Percentiles rank a stretch among this genome's conserved stretches.
Evolutionary conservation across 257 asterid species (phyloP).

Genomic region (Mitragyna speciosa): DNA sequence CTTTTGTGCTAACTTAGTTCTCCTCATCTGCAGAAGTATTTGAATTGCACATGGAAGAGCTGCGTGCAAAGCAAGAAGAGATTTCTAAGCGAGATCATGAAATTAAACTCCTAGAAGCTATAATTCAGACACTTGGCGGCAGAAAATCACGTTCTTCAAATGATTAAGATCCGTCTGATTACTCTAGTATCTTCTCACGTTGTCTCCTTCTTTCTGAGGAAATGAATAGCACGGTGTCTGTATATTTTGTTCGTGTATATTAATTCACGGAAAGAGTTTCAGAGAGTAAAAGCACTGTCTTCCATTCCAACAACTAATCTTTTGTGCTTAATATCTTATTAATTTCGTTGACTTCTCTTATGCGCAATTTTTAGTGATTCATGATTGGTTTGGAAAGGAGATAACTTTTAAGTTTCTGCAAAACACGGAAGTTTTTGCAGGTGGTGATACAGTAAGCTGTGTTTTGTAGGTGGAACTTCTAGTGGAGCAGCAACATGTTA

Average conservation of each 20-base stretch:
- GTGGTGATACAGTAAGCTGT: not conserved
- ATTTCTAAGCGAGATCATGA: constrained; percentile 77
- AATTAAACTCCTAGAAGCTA: constrained; percentile 92
- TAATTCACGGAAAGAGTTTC: not conserved
- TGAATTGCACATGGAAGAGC: constrained; percentile 91
- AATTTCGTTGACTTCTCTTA: not conserved
- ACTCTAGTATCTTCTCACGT: constrained; percentile 12
- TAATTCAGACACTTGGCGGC: constrained; percentile 93
- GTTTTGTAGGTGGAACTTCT: not conserved
- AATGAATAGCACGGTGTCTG: not conserved
- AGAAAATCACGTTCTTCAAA: constrained; percentile 40
- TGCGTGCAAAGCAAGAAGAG: constrained; percentile 86
- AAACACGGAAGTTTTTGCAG: not conserved
- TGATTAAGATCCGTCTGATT: constrained; percentile 28
- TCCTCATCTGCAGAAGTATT: constrained; percentile 68
- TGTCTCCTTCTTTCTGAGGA: not conserved
- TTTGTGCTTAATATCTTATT: not conserved
- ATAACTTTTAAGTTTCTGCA: not conserved
- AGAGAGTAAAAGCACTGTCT: not conserved
- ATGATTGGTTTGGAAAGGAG: no score
- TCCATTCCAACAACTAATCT: not conserved
- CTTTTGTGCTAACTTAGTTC: not conserved
- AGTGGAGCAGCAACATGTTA: not conserved
- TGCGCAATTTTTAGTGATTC: no score
- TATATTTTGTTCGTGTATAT: not conserved